A percentile compares a stretch with the other conserved stretches of the same genome.
These are phyloP conservation scores for Globisporangium camurandrum DNA, from an alignment of 352 stramenopile genomes.

Conservation along the genomic window DNA sequence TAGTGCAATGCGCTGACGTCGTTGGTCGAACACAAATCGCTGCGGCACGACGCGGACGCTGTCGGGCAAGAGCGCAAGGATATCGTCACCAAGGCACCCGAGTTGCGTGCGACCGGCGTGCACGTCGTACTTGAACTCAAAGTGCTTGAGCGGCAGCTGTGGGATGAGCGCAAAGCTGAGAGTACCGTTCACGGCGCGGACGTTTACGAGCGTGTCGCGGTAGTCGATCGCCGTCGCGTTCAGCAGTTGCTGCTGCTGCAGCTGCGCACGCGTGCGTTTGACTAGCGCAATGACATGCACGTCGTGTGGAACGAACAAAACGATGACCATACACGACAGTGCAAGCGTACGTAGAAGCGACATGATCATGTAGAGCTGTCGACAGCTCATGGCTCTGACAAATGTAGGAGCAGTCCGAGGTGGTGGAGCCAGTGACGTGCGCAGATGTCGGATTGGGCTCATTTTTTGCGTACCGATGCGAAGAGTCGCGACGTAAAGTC, in stretches of 20 bases:
- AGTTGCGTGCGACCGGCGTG: slow-evolving; percentile 60
- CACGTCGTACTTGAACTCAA: slow-evolving; percentile 79
- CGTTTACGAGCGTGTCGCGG: slow-evolving; percentile 39
- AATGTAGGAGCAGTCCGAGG: too few relatives aligned
- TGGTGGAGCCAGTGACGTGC: too few relatives aligned
- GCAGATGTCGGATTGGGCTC: too few relatives aligned
- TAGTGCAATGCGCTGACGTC: slow-evolving; percentile 51
- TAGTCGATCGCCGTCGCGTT: slow-evolving; percentile 19
- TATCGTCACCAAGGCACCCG: slow-evolving; percentile 54
- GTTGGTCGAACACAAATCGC: slow-evolving; percentile 42
- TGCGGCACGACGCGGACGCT: slow-evolving; percentile 59
- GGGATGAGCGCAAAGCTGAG: slow-evolving; percentile 40
- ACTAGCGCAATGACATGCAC: slow-evolving; percentile 1
- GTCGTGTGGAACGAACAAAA: background rate
- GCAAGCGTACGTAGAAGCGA: background rate
- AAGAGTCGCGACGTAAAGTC: too few relatives aligned
- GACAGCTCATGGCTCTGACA: too few relatives aligned
- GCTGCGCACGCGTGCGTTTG: slow-evolving; percentile 10
- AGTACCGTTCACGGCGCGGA: slow-evolving; percentile 31
- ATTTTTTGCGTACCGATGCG: too few relatives aligned
- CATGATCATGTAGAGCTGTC: too few relatives aligned
- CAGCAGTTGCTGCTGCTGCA: slow-evolving; percentile 7
- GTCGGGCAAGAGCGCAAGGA: slow-evolving; percentile 54
- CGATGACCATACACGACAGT: background rate
- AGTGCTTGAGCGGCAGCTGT: slow-evolving; percentile 47